Percentiles rank a stretch among this genome's conserved stretches.
Conservation (phyloP, 768 basidiomycete genomes). For the Rhodotorula paludigena region DNA sequence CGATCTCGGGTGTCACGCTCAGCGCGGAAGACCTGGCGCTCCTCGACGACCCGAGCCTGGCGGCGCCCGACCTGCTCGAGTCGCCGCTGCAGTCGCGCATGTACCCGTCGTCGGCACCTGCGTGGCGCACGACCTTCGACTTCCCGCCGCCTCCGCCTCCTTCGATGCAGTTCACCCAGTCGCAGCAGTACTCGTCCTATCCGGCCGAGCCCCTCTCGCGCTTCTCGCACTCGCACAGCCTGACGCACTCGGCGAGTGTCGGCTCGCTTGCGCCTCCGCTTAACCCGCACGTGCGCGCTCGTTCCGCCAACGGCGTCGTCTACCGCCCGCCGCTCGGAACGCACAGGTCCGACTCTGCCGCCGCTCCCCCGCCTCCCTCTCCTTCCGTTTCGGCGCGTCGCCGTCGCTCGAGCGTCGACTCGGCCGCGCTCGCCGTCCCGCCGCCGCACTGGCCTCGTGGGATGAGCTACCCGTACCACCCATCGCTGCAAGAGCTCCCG, state of each 20-base stretch:
- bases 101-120: slow-evolving; percentile 27
- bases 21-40: slow-evolving; percentile 23
- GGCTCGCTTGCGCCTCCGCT: neutral
- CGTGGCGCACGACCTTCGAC: slow-evolving; percentile 25
- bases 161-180: neutral
- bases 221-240: neutral
- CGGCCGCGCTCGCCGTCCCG: neutral
- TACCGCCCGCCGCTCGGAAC: neutral
- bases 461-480: neutral
- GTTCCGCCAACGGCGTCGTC: neutral
- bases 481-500: neutral
- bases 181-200: neutral
- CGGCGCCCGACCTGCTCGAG: neutral
- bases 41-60: slow-evolving; percentile 10
- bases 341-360: too few species aligned
- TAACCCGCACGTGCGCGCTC: neutral
- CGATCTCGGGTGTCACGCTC: slow-evolving; percentile 27
- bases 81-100: neutral
- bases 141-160: neutral
- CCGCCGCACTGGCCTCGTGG: neutral
- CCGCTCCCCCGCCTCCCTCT: too few species aligned
- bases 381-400: neutral
- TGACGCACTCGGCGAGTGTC: neutral
- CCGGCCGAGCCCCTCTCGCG: neutral
- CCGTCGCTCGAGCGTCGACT: neutral